A percentile compares a stretch with the other conserved stretches of the same genome.
phyloP scores from a whole-genome alignment of 306 rosid species.

The Senna tora region DNA sequence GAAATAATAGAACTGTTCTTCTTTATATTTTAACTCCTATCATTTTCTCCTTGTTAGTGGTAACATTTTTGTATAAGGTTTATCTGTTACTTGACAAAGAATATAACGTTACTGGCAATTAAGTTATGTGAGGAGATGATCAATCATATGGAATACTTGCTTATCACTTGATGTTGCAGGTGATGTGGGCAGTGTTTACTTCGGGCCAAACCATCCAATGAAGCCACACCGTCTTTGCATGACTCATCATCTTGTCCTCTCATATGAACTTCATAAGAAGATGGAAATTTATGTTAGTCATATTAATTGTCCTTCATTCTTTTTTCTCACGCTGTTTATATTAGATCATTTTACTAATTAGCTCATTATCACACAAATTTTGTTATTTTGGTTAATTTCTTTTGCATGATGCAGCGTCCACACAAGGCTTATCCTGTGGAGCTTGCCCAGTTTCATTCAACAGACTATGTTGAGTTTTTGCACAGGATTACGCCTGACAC shows the following conservation, averaged over 20 bases:
- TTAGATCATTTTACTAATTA: constrained; percentile 23
- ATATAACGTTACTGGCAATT: constrained; percentile 1
- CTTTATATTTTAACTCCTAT: too few relatives aligned
- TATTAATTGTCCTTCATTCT: constrained; percentile 20
- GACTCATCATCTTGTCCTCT: constrained; percentile 99
- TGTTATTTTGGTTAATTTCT: constrained; percentile 27
- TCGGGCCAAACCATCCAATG: constrained; percentile 98
- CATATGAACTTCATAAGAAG: constrained; percentile 92
- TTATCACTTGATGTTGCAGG: constrained; percentile 62
- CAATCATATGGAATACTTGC: constrained; percentile 5
- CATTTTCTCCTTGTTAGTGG: neutral
- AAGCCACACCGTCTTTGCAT: constrained; percentile 97
- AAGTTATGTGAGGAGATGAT: constrained; percentile 28
- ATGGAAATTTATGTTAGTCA: constrained; percentile 94
- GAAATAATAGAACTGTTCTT: too few relatives aligned
- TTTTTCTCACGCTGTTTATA: constrained; percentile 1
- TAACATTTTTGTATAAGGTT: neutral
- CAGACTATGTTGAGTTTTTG: constrained; percentile 91
- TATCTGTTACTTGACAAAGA: neutral
- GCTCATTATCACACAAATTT: constrained; percentile 1
- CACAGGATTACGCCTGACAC: constrained; percentile 92
- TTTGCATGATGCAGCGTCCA: constrained; percentile 74
- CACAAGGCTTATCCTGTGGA: constrained; percentile 99
- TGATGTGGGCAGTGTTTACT: constrained; percentile 96
- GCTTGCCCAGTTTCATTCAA: constrained; percentile 97